Conservation (phyloP, 108 stramenopile genomes). For the Seminavis robusta region DNA sequence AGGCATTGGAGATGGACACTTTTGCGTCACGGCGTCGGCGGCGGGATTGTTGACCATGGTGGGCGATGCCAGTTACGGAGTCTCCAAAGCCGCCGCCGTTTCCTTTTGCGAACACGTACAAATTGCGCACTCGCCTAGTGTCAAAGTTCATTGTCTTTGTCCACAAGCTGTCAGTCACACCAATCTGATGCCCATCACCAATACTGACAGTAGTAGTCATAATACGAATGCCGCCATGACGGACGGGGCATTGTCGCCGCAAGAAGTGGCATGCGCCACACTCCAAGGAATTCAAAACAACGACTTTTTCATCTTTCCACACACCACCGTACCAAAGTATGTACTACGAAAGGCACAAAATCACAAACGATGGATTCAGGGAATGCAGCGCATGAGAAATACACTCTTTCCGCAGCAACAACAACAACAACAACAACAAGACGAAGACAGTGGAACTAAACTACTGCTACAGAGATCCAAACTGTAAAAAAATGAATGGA, state of each 20-base stretch:
- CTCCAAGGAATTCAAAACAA: constrained; percentile 5
- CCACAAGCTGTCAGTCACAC: constrained; percentile 25
- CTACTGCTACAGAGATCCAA: no score
- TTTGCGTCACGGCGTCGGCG: constrained; percentile 25
- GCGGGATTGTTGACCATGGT: constrained; percentile 26
- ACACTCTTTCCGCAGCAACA: no score
- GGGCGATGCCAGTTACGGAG: constrained; percentile 33
- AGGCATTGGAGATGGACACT: constrained; percentile 5
- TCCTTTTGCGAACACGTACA: constrained; percentile 28
- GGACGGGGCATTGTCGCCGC: constrained; percentile 11
- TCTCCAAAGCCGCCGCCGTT: constrained; percentile 24
- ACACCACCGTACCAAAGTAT: constrained; percentile 9
- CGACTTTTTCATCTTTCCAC: constrained; percentile 22
- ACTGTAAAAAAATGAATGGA: no score
- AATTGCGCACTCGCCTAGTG: constrained; percentile 8
- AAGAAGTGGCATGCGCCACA: constrained; percentile 12
- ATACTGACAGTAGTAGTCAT: no score
- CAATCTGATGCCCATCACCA: no score
- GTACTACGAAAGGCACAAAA: constrained; percentile 10
- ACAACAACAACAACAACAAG: no score
- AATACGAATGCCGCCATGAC: constrained; percentile 17
- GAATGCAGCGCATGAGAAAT: constrained; percentile 16
- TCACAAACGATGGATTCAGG: constrained; percentile 21
- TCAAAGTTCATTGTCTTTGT: constrained; percentile 21
- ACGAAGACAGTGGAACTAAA: no score